Evolutionary conservation across 1,284 basidiomycete genomes (phyloP).

Genomic region (Ganoderma sinense): DNA sequence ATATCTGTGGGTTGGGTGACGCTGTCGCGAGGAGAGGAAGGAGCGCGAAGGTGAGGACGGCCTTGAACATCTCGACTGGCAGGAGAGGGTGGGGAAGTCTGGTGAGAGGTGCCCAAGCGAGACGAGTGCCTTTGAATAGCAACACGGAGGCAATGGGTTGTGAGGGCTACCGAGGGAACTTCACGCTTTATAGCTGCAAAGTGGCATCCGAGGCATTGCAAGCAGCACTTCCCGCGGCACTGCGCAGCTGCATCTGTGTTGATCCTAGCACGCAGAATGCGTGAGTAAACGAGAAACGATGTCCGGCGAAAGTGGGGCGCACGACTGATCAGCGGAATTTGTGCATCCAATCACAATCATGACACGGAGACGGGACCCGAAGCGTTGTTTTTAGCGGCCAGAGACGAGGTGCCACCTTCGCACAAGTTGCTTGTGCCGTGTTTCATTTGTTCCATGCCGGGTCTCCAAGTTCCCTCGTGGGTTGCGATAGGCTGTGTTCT

Average conservation of each 20-base stretch:
- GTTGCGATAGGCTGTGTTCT: constrained; percentile 19
- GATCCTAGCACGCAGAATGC: constrained; percentile 18
- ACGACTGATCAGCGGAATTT: constrained; percentile 13
- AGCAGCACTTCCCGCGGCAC: constrained; percentile 18
- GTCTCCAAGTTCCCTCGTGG: constrained; percentile 23
- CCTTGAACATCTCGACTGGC: constrained; percentile 35
- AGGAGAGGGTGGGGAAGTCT: constrained; percentile 9
- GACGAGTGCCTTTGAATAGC: constrained; percentile 25
- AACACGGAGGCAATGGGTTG: constrained; percentile 26
- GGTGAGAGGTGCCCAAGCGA: constrained; percentile 4
- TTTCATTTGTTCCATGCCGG: constrained; percentile 18
- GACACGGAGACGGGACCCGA: constrained; percentile 8
- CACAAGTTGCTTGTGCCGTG: constrained; percentile 20
- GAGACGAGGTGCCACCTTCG: constrained; percentile 18
- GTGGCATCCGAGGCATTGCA: constrained; percentile 6
- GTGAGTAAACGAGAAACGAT: constrained; percentile 26
- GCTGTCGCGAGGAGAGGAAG: constrained; percentile 49
- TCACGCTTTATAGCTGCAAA: constrained; percentile 26
- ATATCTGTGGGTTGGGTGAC: constrained; percentile 42
- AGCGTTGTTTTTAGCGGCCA: constrained; percentile 25
- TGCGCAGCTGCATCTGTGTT: constrained; percentile 30
- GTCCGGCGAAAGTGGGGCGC: constrained; percentile 20
- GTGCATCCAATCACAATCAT: constrained; percentile 24
- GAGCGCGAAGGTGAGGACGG: constrained; percentile 25
- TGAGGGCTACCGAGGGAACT: constrained; percentile 27